Evolutionary conservation across 2,329 filamentous ascomycete genomes (phyloP).

Genomic region (Huntiella omanensis): DNA sequence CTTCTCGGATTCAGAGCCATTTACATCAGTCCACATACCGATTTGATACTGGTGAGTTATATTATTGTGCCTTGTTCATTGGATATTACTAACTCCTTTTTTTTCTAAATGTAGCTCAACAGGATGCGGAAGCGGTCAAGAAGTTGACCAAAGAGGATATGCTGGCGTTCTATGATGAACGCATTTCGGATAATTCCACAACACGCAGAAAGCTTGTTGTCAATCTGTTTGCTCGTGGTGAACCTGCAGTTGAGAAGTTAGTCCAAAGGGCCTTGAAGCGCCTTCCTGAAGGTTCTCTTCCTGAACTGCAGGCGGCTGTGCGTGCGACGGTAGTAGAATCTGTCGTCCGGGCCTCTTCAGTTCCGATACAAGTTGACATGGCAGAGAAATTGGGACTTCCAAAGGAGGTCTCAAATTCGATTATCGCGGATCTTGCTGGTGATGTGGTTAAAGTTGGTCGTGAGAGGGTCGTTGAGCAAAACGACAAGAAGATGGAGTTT

Average conservation of each 20-base stretch:
- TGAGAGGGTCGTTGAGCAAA: constrained; percentile 16
- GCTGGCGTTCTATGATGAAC: constrained; percentile 55
- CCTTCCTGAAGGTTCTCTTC: background rate
- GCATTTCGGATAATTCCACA: constrained; percentile 56
- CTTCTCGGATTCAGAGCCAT: constrained; percentile 45
- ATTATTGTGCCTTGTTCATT: background rate
- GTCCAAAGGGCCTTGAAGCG: constrained; percentile 6
- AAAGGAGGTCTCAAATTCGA: constrained; percentile 18
- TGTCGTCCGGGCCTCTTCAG: constrained; percentile 4
- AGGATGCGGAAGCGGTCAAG: constrained; percentile 59
- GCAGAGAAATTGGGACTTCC: background rate
- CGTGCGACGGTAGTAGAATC: constrained; percentile 9
- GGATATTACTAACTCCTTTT: background rate
- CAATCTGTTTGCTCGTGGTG: constrained; percentile 59
- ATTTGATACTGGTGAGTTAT: constrained; percentile 57
- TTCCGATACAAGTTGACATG: constrained; percentile 1
- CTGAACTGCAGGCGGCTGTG: constrained; percentile 13
- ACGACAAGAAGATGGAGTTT: constrained; percentile 6
- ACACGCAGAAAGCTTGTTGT: constrained; percentile 67
- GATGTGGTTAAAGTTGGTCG: constrained; percentile 18
- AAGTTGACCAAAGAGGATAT: constrained; percentile 62
- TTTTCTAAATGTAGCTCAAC: constrained; percentile 33
- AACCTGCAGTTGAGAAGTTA: constrained; percentile 15
- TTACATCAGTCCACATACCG: constrained; percentile 64
- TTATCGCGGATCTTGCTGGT: constrained; percentile 3